A percentile compares a stretch with the other conserved stretches of the same genome.
Evolutionary conservation across 2,329 filamentous ascomycete species (phyloP).

Genomic region (Ceratocystis alfenasii): DNA sequence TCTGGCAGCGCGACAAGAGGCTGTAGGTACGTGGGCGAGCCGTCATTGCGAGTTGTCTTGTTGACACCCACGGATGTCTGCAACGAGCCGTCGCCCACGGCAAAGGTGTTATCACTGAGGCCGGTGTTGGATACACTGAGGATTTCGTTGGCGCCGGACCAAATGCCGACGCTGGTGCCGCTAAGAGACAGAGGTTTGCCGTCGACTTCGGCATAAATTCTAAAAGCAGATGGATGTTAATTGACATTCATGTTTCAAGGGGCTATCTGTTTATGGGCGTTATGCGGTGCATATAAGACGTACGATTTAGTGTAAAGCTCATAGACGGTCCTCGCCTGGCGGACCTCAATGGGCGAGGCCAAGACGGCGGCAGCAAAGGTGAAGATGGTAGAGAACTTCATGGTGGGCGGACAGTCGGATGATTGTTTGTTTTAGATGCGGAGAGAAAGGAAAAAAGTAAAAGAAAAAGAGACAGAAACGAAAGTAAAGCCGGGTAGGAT

Average conservation of each 20-base stretch:
- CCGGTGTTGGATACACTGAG: constrained; percentile 14
- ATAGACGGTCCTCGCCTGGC: background rate
- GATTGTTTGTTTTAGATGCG: background rate
- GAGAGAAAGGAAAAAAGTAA: background rate
- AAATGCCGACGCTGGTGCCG: constrained; percentile 12
- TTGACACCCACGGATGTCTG: constrained; percentile 12
- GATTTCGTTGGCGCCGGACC: constrained; percentile 4
- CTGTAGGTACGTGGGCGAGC: background rate
- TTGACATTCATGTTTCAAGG: background rate
- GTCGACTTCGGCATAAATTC: constrained; percentile 12
- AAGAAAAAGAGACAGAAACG: background rate
- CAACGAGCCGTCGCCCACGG: background rate
- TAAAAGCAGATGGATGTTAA: constrained; percentile 5
- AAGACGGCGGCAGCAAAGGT: constrained; percentile 15
- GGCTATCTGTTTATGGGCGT: background rate
- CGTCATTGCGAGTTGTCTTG: background rate
- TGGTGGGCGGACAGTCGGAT: background rate
- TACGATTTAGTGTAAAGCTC: constrained; percentile 16
- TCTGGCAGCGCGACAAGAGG: background rate
- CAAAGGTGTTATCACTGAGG: background rate
- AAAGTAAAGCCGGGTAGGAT: background rate
- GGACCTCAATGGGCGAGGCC: constrained; percentile 13
- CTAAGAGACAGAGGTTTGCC: constrained; percentile 15
- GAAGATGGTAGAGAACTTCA: constrained; percentile 17
- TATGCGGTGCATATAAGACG: background rate